Base-by-base conservation (phyloP, 2,329 filamentous ascomycete species). In the Ophiostoma quercus region DNA sequence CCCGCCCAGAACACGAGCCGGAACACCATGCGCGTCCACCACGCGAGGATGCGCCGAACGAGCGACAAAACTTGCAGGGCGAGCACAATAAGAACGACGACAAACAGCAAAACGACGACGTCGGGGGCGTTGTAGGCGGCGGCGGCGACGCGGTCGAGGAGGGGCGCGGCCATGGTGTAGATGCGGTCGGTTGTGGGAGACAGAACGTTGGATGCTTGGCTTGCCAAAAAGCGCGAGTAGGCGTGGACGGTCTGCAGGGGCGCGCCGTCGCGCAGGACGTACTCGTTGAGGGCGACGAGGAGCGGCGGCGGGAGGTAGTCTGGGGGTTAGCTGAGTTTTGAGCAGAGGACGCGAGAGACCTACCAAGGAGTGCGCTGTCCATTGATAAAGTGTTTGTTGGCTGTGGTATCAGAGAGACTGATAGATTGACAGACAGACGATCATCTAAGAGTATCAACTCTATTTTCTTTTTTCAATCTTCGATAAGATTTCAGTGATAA, bases 21-120 rank as follows among this genome's bases (percentile, higher is more conserved):
- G 73, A 92, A 78, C 12, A 84, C 83, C 69, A 96, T 76, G n/a
- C 85, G 82, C 68, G 92, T 86, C 87, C 92, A 92, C 81, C 89
- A 96, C 76, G 92, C 81, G 71, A 96, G 83, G 25, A 92, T 80
- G 71, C 92, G 86, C 72, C 88, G 87, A 22, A 92, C 81, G 81
- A 90, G 90, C 73, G 89, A 80, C 60, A 95, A 82, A 70, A 94
- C 77, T 76, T 92, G 82, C 68, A 94, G 78, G 69, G 88, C 79
- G 39, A 88, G 74, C 63, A 89, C 79, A 3, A 91, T 80, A 9
- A 88, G 75, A 16, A 82, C 81, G 68, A 90, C 79, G 11, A 84
- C 81, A 66, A 84, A 78, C 69, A 84, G 77, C 14, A 82, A 76
- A 8, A 82, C 76, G 16, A 82, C 79, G 25, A 82, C 41, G 76